These are phyloP conservation scores for Podaxis sp. DNA, from an alignment of 768 basidiomycete genomes.

Conservation along the genomic window DNA sequence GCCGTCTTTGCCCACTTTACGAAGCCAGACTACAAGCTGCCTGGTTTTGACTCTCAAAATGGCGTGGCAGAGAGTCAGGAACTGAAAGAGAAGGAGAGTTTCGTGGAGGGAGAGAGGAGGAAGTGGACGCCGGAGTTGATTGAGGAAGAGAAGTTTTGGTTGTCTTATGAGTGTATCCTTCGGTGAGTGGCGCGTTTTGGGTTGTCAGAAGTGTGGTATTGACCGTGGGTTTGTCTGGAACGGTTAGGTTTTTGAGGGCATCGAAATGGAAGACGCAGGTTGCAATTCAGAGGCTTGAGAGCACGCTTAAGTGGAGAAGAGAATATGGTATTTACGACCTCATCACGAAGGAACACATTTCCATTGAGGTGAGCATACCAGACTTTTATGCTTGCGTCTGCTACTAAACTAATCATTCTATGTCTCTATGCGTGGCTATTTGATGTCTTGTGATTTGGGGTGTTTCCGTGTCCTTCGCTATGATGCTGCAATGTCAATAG, in stretches of 20 bases:
- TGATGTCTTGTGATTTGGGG: not conserved
- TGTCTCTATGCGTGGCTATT: not conserved
- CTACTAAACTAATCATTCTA: not conserved
- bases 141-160: slow-evolving; percentile 78
- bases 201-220: not conserved
- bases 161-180: slow-evolving; percentile 74
- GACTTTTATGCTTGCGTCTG: not conserved
- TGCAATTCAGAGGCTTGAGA: slow-evolving; percentile 13
- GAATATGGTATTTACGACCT: slow-evolving; percentile 72
- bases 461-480: not conserved
- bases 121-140: slow-evolving; percentile 39
- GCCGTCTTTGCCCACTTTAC: slow-evolving; percentile 7
- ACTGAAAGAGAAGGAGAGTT: not conserved
- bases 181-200: slow-evolving; percentile 37
- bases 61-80: slow-evolving; percentile 2
- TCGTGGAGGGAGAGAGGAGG: slow-evolving; percentile 8
- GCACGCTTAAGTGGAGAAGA: slow-evolving; percentile 11
- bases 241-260: slow-evolving; percentile 3
- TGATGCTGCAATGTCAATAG: slow-evolving; percentile 29
- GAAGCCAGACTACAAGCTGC: slow-evolving; percentile 10
- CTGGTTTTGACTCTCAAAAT: slow-evolving; percentile 7
- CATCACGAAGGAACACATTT: slow-evolving; percentile 61
- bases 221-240: not conserved
- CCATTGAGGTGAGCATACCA: slow-evolving; percentile 59
- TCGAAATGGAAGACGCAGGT: slow-evolving; percentile 11